Base-by-base conservation (phyloP, 169 alveolate genomes). In the Cryptosporidium parvum region DNA sequence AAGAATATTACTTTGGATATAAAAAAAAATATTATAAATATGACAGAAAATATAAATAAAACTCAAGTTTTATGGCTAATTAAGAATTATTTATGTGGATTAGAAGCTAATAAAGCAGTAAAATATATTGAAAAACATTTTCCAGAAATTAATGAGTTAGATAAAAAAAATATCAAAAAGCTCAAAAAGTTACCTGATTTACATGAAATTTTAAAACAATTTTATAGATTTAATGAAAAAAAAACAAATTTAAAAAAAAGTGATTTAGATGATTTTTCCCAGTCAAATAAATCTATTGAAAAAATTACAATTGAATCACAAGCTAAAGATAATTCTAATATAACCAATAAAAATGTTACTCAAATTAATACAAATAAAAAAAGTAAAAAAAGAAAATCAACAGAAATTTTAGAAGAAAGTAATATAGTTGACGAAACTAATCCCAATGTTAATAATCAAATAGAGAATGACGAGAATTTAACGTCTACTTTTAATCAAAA, bases 61-160 rank as follows among this genome's bases (percentile, higher is more conserved):
- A 16, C 26, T 33, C 67, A 70, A 70, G 44, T 70, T 0, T 45
- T 48, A n/a, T 35, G 52, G 45, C 8, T 80, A 62, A 48, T 80
- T 26, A 80, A 37, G 21, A 39, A 80, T 9, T 80, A 39, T 26
- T 58, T 80, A 16, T 10, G 4, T 39, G 69, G 70, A 14, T 62
- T 62, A 29, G 48, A 48, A 29, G 48, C 58, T n/a, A 45, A 61
- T 9, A 80, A 80, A 65, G 87, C 75, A 62, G 75, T 62, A 18
- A 80, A 80, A 42, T 80, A 58, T 35, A 80, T 80, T 18, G 75
- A 80, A 10, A 80, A 80, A 26, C 21, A 45, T 21, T 42, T 37
- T 80, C 73, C 87, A 7, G 87, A 59, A 51, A 16, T 80, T 2
- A 29, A 59, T 21, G 61, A 65, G 21, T 9, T 62, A 42, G 68